These are phyloP conservation scores for Elymus sibiricus DNA, from an alignment of 176 grass and related monocot genomes.

Conservation along the genomic window DNA sequence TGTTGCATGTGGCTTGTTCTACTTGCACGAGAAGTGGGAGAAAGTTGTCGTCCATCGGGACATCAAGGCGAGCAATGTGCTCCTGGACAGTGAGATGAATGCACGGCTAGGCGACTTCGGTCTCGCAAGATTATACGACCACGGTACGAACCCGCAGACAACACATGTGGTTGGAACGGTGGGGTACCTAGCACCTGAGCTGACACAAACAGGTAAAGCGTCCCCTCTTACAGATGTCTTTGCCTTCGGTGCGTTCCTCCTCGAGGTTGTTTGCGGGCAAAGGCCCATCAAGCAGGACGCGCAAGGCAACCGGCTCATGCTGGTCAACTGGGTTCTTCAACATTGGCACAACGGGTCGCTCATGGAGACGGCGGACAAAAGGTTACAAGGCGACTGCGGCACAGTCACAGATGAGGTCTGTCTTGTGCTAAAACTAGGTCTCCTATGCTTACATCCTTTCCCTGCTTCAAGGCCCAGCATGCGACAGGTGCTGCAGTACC, in stretches of 20 bases:
- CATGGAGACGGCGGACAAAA: background rate
- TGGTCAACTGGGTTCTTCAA: conserved; percentile 32
- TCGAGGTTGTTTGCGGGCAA: conserved; percentile 17
- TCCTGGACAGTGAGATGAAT: conserved; percentile 27
- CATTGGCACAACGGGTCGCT: background rate
- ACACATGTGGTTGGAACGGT: conserved; percentile 24
- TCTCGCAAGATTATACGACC: conserved; percentile 23
- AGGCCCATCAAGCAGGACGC: background rate
- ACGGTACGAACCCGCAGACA: background rate
- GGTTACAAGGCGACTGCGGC: background rate
- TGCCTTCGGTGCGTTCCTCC: conserved; percentile 19
- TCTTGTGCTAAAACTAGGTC: conserved; percentile 20
- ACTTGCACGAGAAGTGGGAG: conserved; percentile 25
- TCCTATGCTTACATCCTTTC: conserved; percentile 14
- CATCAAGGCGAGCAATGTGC: conserved; percentile 20
- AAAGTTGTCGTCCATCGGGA: too few species aligned
- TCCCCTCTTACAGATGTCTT: conserved; percentile 25
- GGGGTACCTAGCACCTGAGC: conserved; percentile 22
- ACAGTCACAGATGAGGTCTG: background rate
- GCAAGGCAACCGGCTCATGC: background rate
- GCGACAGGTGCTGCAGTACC: background rate
- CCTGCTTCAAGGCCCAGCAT: conserved; percentile 1
- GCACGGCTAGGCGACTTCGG: conserved; percentile 22
- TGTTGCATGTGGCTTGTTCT: conserved; percentile 6
- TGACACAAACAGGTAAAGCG: background rate